Evolutionary conservation across 1,284 basidiomycete species (phyloP).

Genomic region (Wallemia hederae): DNA sequence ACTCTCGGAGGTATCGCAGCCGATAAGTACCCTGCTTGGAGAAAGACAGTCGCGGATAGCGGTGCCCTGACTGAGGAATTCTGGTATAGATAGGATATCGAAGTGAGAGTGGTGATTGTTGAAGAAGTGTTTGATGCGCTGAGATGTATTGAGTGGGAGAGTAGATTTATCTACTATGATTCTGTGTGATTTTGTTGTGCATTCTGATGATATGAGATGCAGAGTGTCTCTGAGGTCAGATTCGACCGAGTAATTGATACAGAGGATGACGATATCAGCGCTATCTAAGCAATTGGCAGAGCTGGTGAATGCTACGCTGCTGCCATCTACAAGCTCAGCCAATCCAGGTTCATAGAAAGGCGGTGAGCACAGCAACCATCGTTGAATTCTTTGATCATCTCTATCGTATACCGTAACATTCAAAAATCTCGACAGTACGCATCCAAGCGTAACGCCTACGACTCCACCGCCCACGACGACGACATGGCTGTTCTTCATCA

Average conservation of each 20-base stretch:
- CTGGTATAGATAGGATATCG: constrained; percentile 96
- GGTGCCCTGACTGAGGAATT: constrained; percentile 95
- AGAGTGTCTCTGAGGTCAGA: neutral
- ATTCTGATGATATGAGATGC: constrained; percentile 49
- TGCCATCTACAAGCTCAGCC: constrained; percentile 63
- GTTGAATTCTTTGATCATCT: constrained; percentile 96
- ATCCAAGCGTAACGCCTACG: neutral
- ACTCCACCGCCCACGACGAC: neutral
- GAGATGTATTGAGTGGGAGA: constrained; percentile 88
- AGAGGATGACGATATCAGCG: constrained; percentile 41
- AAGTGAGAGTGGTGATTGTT: constrained; percentile 71
- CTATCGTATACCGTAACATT: constrained; percentile 58
- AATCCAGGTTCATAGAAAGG: constrained; percentile 96
- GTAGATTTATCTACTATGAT: constrained; percentile 99
- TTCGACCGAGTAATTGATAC: constrained; percentile 38
- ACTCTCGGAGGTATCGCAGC: constrained; percentile 62
- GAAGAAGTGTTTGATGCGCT: constrained; percentile 94
- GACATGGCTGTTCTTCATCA: no score
- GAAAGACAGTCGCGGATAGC: constrained; percentile 63
- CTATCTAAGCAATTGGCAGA: constrained; percentile 89
- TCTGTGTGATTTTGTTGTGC: constrained; percentile 89
- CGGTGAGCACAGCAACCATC: constrained; percentile 45
- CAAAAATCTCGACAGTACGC: neutral
- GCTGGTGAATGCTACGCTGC: constrained; percentile 81
- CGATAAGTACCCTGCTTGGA: constrained; percentile 90